phyloP scores from a whole-genome alignment of 2,329 filamentous ascomycete genomes.

The Paracoccidioides lutzii region DNA sequence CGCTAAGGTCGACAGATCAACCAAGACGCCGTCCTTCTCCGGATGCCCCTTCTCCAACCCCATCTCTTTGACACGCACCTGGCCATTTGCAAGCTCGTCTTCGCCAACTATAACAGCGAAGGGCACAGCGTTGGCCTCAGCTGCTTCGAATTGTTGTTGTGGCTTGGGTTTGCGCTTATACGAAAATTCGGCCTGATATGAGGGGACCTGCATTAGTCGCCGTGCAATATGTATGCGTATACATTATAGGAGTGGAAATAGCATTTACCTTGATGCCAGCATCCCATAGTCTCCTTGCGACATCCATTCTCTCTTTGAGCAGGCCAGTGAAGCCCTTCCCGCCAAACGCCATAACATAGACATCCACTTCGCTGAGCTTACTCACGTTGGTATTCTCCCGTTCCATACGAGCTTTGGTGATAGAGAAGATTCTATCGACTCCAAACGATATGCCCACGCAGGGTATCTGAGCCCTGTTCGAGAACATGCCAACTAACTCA shows the following conservation, averaged over 20 bases:
- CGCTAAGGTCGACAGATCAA: conserved; percentile 40
- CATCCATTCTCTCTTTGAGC: conserved; percentile 68
- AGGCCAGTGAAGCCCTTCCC: conserved; percentile 72
- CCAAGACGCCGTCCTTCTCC: conserved; percentile 75
- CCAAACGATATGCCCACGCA: conserved; percentile 88
- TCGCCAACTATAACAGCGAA: conserved; percentile 84
- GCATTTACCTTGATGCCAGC: conserved; percentile 69
- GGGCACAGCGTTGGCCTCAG: conserved; percentile 65
- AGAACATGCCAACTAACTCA: conserved; percentile 88
- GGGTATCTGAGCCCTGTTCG: conserved; percentile 71
- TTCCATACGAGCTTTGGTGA: conserved; percentile 65
- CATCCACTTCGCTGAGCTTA: conserved; percentile 66
- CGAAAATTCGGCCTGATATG: conserved; percentile 58
- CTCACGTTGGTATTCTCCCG: conserved; percentile 41
- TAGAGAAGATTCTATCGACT: conserved; percentile 88
- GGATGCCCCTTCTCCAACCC: conserved; percentile 69
- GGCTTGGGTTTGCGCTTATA: conserved; percentile 88
- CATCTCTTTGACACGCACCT: conserved; percentile 80
- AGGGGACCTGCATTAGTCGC: conserved; percentile 14
- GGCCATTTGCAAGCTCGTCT: conserved; percentile 69
- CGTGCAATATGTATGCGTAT: neutral
- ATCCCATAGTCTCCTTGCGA: conserved; percentile 67
- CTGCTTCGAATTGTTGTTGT: conserved; percentile 90
- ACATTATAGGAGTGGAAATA: neutral
- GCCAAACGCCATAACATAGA: conserved; percentile 90